Base-by-base conservation (phyloP, 2,329 filamentous ascomycete genomes). In the Pyricularia sp. region DNA sequence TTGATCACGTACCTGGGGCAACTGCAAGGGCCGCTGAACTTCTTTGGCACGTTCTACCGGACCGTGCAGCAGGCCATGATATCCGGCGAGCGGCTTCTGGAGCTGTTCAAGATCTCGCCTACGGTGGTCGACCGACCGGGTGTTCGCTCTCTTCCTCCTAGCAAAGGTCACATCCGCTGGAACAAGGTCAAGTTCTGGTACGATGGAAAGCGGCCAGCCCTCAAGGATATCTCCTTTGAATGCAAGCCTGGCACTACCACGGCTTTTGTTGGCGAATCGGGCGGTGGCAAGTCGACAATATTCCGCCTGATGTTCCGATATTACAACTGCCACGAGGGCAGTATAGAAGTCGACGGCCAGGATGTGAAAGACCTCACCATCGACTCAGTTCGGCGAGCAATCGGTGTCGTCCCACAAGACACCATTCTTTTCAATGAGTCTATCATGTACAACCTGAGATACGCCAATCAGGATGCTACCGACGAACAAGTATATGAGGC, bases 11-110 rank as follows among this genome's bases (percentile, higher is more conserved):
- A 94, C 76, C 88, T 94, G 78, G 88, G 88, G 23, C 92, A 95
- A 78, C 82, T 95, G 23, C 92, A 94, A 76, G 88, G 88, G 0
- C 92, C 92, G 0, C 83, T 94, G 70, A 94, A 94, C 78, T 94
- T 93, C 80, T 94, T 95, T 74, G 95, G 94, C 69, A 95, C 93
- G 0, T 98, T 98, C 78, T 99, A 98, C 79, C 88, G 94, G 67
- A 95, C 93, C 71, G 94, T 98, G 6, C 95, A 98, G 79, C 95
- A 94, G 73, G 92, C 94, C 68, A 92, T 99, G 90, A 98, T 99
- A 76, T 97, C 96, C 70, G 94, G 94, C 4, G 95, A 99, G 82
- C 90, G 95, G 23, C 90, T 99, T 77, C 82, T 99, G 68, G 95
- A 98, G 79, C 83, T 99, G 23, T 98, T 99, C 86, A 97, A 97